Evolutionary conservation across 495 filamentous ascomycete species (phyloP).

Genomic region (Aspergillus ostianus): DNA sequence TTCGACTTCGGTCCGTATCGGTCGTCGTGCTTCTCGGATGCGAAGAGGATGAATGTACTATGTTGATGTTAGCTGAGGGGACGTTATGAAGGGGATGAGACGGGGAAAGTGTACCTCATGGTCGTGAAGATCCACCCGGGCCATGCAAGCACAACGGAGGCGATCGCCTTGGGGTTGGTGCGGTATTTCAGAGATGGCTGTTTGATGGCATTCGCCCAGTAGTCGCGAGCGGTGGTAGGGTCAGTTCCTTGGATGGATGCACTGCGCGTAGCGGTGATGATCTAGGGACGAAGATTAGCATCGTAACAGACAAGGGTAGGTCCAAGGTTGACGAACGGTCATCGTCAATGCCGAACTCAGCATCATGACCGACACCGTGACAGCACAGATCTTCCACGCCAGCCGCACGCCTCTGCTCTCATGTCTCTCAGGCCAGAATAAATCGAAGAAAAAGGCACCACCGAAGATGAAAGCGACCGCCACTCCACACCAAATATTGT

Average conservation of each 20-base stretch:
- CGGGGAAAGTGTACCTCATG: conserved; percentile 17
- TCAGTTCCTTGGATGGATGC: conserved; percentile 36
- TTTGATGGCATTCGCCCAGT: conserved; percentile 26
- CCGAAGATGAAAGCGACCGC: conserved; percentile 55
- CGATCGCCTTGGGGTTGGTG: conserved; percentile 36
- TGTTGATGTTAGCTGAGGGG: neutral
- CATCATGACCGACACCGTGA: conserved; percentile 40
- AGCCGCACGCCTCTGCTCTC: conserved; percentile 42
- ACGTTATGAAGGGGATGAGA: too few species aligned
- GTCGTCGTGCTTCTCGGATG: conserved; percentile 30
- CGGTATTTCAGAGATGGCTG: conserved; percentile 34
- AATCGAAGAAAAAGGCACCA: conserved; percentile 53
- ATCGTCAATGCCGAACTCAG: conserved; percentile 39
- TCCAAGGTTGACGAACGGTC: conserved; percentile 28
- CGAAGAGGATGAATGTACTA: conserved; percentile 27
- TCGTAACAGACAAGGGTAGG: neutral
- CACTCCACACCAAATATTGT: conserved; percentile 54
- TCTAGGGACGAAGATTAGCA: conserved; percentile 9
- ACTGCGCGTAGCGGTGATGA: conserved; percentile 39
- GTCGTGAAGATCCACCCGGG: conserved; percentile 33
- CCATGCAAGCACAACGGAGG: conserved; percentile 42
- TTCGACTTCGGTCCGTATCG: conserved; percentile 23
- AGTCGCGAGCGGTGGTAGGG: conserved; percentile 17
- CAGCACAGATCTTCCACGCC: conserved; percentile 47
- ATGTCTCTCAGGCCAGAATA: conserved; percentile 50